Base-by-base conservation (phyloP, 2,329 filamentous ascomycete genomes). In the Laburnicola sp. region DNA sequence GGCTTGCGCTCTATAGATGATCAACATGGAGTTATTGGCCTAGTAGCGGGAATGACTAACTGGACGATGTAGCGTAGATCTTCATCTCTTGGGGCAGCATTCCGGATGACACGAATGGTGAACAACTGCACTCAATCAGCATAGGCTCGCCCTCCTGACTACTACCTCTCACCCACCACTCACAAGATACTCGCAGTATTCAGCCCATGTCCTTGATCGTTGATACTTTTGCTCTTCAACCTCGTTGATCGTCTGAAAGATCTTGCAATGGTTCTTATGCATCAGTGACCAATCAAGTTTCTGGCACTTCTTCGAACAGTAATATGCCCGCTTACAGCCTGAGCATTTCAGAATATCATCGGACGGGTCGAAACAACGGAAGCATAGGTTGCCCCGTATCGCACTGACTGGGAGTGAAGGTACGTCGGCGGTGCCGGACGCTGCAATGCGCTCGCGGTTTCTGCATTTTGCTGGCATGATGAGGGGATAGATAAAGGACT, bases 211-310 rank as follows among this genome's bases (percentile, higher is more conserved):
- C 32, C 58, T 49, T 8, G 41, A 35, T 5, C 34, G 35, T 25
- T 53, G 44, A 38, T 62, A 62, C 25, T 59, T 45, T 38, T 59
- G 30, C 26, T 56, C 42, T 26, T 62, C 59, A 2, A 53, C 34
- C 21, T 53, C 41, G 23, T 62, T 62, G 32, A 58, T 48, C 4
- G 45, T 50, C 38, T 52, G 45, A 22, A 62, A 51, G 21, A 58
- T 45, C 39, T 59, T 57, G 44, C 59, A 63, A 30, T 60, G 56
- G 4, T 56, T 55, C 45, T 63, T 63, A 31, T 63, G 59, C 8
- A 51, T 22, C 3, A 50, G 35, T 2, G 37, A 37, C 59, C 59
- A 63, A 37, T 63, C 59, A 3, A 60, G 43, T 40, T 56, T 60
- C 49, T 63, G 59, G 36, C 59, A 63, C 27, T 52, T 45, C 31